A percentile compares a stretch with the other conserved stretches of the same genome.
phyloP scores from a whole-genome alignment of 306 rosid genomes.

The Coriaria nepalensis region DNA sequence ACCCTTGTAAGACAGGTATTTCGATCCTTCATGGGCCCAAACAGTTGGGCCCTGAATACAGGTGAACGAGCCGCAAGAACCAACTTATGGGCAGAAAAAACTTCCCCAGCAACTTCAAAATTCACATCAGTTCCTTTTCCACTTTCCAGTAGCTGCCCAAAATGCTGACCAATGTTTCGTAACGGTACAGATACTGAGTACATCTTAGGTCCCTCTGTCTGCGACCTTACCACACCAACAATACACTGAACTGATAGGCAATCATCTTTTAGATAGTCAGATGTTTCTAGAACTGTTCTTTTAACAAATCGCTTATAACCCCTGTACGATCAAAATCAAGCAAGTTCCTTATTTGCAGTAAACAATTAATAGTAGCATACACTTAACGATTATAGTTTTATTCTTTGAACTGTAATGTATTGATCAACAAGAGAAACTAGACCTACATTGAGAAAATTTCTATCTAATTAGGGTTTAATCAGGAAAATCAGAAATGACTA shows the following conservation, averaged over 20 bases:
- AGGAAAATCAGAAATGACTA: not conserved
- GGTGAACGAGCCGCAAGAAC: conserved; percentile 82
- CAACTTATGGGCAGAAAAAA: conserved; percentile 60
- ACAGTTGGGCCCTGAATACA: conserved; percentile 74
- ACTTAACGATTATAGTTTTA: not conserved
- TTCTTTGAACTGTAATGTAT: not conserved
- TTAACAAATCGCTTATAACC: conserved; percentile 76
- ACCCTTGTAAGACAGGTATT: conserved; percentile 47
- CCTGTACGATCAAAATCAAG: conserved; percentile 38
- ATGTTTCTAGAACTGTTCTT: conserved; percentile 52
- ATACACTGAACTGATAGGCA: conserved; percentile 60
- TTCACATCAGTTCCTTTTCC: conserved; percentile 62
- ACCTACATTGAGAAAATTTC: not conserved
- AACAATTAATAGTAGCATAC: conserved; percentile 11
- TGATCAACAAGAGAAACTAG: not conserved
- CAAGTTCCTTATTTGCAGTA: conserved; percentile 10
- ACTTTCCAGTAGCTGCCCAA: conserved; percentile 55
- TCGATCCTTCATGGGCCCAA: conserved; percentile 86
- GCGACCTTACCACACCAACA: conserved; percentile 72
- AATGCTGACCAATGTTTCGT: conserved; percentile 52
- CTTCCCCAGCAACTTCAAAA: conserved; percentile 62
- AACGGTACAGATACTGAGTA: conserved; percentile 51
- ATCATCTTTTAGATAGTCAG: conserved; percentile 72
- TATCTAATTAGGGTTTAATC: not conserved
- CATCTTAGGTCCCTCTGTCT: conserved; percentile 54